phyloP scores from a whole-genome alignment of 306 rosid genomes.

The Prinsepia uniflora region DNA sequence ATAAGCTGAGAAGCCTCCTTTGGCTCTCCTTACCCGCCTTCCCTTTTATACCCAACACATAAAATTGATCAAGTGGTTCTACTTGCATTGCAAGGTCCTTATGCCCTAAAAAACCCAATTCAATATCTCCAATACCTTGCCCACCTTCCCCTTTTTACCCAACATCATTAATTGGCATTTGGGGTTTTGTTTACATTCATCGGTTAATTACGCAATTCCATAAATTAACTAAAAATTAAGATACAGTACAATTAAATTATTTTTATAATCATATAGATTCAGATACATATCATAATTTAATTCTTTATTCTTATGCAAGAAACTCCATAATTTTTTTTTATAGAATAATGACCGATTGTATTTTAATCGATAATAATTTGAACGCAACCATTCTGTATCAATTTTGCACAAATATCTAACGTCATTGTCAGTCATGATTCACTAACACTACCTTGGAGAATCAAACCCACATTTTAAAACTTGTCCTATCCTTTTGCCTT shows the following conservation, averaged over 20 bases:
- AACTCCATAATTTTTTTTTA: no score
- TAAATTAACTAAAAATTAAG: neutral
- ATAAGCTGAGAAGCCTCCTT: neutral
- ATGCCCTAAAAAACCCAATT: neutral
- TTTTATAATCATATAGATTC: no score
- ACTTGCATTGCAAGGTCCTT: neutral
- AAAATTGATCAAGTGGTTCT: neutral
- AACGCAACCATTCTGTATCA: no score
- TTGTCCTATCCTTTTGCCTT: neutral
- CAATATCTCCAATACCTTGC: neutral
- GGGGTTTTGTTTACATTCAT: neutral
- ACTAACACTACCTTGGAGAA: no score
- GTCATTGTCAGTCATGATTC: no score
- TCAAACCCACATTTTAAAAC: no score
- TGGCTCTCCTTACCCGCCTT: neutral
- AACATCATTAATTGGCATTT: neutral
- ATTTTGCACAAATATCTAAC: no score
- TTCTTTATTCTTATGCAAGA: no score
- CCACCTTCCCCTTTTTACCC: neutral
- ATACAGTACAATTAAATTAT: no score
- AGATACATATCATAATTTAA: no score
- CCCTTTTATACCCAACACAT: slow-evolving; percentile 2
- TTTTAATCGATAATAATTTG: no score
- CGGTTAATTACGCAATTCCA: neutral
- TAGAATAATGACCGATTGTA: no score